A percentile compares a stretch with the other conserved stretches of the same genome.
Conservation (phyloP, 2,329 filamentous ascomycete species). For the Zasmidium angulare region DNA sequence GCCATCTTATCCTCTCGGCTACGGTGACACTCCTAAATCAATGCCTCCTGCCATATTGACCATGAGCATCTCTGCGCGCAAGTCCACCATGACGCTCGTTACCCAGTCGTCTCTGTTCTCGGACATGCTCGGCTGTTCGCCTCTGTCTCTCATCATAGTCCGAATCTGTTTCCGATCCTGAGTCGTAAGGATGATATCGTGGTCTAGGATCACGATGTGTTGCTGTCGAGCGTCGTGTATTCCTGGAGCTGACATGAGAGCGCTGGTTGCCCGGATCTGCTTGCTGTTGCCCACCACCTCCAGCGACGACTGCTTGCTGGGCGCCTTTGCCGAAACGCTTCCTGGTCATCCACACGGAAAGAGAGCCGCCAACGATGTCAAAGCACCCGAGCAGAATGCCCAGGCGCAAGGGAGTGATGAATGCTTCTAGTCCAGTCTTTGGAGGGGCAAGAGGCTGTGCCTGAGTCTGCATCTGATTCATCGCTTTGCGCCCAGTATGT, state of each 20-base stretch:
- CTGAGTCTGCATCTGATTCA: background rate
- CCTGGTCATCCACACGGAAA: conserved; percentile 20
- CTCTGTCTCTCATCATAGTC: conserved; percentile 1
- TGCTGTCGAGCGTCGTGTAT: background rate
- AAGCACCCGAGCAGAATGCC: conserved; percentile 20
- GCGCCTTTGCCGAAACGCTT: conserved; percentile 20
- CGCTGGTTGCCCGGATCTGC: background rate
- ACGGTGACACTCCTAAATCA: no score
- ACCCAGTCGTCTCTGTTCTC: conserved; percentile 3
- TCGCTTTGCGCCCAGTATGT: background rate
- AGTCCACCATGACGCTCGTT: background rate
- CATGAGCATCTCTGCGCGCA: background rate
- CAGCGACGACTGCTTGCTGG: conserved; percentile 3
- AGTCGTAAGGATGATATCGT: background rate
- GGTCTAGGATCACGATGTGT: background rate
- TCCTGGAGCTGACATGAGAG: background rate
- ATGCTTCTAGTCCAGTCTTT: conserved; percentile 7
- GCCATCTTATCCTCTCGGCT: no score
- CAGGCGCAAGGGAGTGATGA: conserved; percentile 20
- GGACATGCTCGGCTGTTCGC: background rate
- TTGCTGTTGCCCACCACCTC: background rate
- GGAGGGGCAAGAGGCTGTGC: background rate
- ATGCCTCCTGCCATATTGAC: background rate
- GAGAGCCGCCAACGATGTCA: conserved; percentile 18
- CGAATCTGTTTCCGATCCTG: background rate